These are phyloP conservation scores for Phialophora expanda DNA, from an alignment of 2,329 filamentous ascomycete genomes.

Conservation along the genomic window DNA sequence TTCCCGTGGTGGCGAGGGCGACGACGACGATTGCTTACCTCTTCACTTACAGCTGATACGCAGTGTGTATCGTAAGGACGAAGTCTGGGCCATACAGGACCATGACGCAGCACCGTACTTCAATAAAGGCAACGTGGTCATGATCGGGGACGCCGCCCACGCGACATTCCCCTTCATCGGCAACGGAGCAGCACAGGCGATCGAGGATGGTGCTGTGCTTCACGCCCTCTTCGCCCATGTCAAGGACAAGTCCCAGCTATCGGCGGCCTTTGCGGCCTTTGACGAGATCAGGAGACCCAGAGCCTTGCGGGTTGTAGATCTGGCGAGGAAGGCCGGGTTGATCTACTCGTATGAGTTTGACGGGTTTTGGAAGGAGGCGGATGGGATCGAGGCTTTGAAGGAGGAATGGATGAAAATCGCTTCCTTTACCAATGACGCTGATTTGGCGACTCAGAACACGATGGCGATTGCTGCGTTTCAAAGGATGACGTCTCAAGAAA, in stretches of 20 bases:
- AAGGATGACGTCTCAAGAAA: background rate
- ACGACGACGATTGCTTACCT: background rate
- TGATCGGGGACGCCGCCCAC: constrained; percentile 16
- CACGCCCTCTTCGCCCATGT: constrained; percentile 13
- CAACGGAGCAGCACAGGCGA: constrained; percentile 15
- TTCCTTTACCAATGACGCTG: constrained; percentile 12
- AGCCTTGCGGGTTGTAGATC: background rate
- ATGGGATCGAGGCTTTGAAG: constrained; percentile 6
- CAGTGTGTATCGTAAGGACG: background rate
- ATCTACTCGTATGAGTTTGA: constrained; percentile 13
- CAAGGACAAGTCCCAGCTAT: constrained; percentile 1
- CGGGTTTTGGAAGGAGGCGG: background rate
- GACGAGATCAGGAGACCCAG: constrained; percentile 3
- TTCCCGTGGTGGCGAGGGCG: background rate
- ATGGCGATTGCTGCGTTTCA: constrained; percentile 4
- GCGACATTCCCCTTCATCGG: constrained; percentile 12
- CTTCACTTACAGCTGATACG: background rate
- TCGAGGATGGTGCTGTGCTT: constrained; percentile 12
- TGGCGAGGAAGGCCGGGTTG: constrained; percentile 8
- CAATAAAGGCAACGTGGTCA: constrained; percentile 11
- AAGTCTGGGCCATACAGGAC: constrained; percentile 4
- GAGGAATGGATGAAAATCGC: constrained; percentile 15
- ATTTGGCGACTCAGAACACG: constrained; percentile 11
- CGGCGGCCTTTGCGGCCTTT: constrained; percentile 9
- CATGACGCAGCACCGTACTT: constrained; percentile 7